Conservation (phyloP, 768 basidiomycete genomes). For the Boletus sp. region DNA sequence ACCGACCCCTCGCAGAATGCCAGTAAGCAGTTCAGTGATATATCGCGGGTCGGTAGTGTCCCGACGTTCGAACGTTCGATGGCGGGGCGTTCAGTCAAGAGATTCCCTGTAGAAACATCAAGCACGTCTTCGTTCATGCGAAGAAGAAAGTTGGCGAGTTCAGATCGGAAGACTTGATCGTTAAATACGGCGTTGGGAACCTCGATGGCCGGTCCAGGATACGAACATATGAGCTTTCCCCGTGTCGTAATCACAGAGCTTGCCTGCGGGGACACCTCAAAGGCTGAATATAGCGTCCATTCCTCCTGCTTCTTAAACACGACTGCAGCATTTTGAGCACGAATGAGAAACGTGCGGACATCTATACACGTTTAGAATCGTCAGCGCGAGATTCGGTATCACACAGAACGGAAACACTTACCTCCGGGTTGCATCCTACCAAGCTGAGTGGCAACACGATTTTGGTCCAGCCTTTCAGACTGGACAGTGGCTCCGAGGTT, state of each 20-base stretch:
- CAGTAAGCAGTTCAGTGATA: slow-evolving; percentile 44
- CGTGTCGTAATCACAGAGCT: slow-evolving; percentile 31
- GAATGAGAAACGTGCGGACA: slow-evolving; percentile 35
- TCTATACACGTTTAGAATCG: slow-evolving; percentile 24
- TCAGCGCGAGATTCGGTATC: not conserved
- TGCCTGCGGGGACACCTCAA: slow-evolving; percentile 41
- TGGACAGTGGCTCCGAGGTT: slow-evolving; percentile 6
- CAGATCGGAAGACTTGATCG: slow-evolving; percentile 28
- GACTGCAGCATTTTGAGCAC: slow-evolving; percentile 48
- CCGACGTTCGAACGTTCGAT: slow-evolving; percentile 35
- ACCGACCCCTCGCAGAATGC: slow-evolving; percentile 39
- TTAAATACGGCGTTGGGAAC: slow-evolving; percentile 30
- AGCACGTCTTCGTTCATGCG: slow-evolving; percentile 33
- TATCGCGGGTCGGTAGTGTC: slow-evolving; percentile 37
- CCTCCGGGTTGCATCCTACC: slow-evolving; percentile 22
- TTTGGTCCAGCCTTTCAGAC: not conserved
- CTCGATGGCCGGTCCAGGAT: slow-evolving; percentile 42
- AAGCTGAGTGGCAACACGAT: slow-evolving; percentile 4
- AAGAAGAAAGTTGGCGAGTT: slow-evolving; percentile 38
- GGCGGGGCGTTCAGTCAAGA: slow-evolving; percentile 9
- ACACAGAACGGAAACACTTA: not conserved
- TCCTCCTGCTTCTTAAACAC: slow-evolving; percentile 31
- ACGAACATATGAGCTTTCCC: slow-evolving; percentile 44
- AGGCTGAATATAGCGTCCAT: slow-evolving; percentile 14
- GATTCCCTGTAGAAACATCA: not conserved